Percentiles rank a stretch among this genome's conserved stretches.
These are phyloP conservation scores for Exidia glandulosa DNA, from an alignment of 768 basidiomycete genomes.

Conservation along the genomic window DNA sequence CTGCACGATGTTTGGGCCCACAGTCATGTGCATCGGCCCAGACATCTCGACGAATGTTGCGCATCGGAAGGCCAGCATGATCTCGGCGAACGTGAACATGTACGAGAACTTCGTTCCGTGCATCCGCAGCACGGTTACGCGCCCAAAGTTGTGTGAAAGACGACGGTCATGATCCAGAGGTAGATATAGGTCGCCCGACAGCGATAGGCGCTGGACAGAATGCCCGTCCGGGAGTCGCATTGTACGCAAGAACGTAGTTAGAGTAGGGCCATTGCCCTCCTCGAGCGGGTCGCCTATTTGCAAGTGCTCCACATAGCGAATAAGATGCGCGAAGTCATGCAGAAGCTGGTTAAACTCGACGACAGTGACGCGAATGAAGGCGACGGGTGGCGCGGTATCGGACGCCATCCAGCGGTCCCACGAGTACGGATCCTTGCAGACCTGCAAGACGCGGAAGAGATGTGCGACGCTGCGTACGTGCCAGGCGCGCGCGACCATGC, in stretches of 20 bases:
- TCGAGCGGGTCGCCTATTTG: not conserved
- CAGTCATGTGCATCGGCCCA: not conserved
- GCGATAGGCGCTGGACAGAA: not conserved
- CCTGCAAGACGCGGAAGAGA: not conserved
- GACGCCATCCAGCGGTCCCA: not conserved
- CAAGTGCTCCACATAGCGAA: not conserved
- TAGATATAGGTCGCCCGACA: not conserved
- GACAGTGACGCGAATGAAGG: not conserved
- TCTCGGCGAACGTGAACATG: not conserved
- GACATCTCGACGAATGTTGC: not conserved
- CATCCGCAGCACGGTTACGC: not conserved
- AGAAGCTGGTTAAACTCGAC: not conserved
- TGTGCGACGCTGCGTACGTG: not conserved
- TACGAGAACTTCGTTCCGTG: not conserved
- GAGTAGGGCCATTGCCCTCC: not conserved
- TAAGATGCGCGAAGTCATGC: not conserved
- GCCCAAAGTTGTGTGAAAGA: not conserved
- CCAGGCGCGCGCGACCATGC: not conserved
- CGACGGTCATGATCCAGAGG: not conserved
- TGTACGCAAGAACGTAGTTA: not conserved
- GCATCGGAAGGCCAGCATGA: not conserved
- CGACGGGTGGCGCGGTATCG: not conserved
- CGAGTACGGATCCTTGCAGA: not conserved
- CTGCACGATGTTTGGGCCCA: not conserved
- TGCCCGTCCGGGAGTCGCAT: not conserved